Evolutionary conservation across 83 land plant species (phyloP).

Genomic region (Picea abies): DNA sequence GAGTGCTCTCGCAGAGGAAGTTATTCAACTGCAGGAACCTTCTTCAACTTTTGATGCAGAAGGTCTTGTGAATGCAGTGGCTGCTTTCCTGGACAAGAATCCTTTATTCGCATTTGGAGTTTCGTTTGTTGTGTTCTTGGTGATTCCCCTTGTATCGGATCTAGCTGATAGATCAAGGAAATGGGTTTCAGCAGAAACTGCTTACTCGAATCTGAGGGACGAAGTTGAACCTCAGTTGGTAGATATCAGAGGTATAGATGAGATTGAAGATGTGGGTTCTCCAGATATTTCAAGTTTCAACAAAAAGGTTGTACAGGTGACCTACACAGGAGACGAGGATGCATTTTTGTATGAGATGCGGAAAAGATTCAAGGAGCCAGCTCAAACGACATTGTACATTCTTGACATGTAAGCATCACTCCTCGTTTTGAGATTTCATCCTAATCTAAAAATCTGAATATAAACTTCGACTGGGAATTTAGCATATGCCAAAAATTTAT

Average conservation of each 20-base stretch:
- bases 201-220: background rate
- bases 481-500: too few species aligned
- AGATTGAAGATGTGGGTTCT: background rate
- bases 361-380: background rate
- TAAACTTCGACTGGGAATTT: background rate
- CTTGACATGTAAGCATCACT: background rate
- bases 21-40: background rate
- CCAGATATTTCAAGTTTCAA: slow-evolving; percentile 10
- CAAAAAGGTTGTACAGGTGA: background rate
- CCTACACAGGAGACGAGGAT: background rate
- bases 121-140: too few species aligned
- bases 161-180: background rate
- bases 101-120: slow-evolving; percentile 1
- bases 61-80: background rate
- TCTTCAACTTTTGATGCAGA: background rate
- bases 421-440: background rate
- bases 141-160: background rate
- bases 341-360: background rate
- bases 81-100: background rate
- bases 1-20: background rate
- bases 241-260: slow-evolving; percentile 1
- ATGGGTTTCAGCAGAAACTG: background rate
- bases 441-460: background rate
- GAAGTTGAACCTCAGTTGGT: background rate
- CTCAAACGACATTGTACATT: background rate